Evolutionary conservation across 2,329 filamentous ascomycete species (phyloP), one percentile per base, ranked within the genome.

Genomic region (Beauveria brongniartii): DNA sequence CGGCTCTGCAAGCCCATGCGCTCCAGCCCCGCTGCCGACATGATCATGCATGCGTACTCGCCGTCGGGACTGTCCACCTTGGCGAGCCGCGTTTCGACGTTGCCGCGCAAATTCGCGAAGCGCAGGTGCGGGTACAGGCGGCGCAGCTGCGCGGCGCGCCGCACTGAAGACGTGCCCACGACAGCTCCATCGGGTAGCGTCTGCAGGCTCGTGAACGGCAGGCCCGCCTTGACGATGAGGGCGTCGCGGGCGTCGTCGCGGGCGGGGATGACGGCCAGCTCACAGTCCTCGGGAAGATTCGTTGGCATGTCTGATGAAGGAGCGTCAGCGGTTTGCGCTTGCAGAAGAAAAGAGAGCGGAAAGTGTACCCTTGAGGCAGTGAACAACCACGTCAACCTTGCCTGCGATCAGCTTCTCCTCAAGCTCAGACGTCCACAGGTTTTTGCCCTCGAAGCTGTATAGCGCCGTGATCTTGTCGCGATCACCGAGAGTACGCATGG

Each of bases 341-440:
- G 12, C 2, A 14, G 14, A 5, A 28, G 30, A 20, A 34, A 16
- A 37, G 7, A 20, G 3, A 16, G 48, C 44, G 16, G n/a, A 14
- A 50, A 22, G n/a, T 12, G 8, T 26, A 59, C 57, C 57, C 40
- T 99, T 99, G 72, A 97, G 79, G 64, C 87, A 91, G 77, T 99
- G 94, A 79, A 96, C 90, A 65, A 96, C 88, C 50, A 96, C 75
- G 75, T 96, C 91, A 64, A 96, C 75, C 66, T 89, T 79, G 54
- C 84, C 81, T 26, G 82, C 81, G 55, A 87, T 77, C 57, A 97
- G 81, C 69, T 86, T 80, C n/a, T 87, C 88, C 75, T 99, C 94
- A 55, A 99, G 81, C 77, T 97, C 93, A 67, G 91, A 86, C 8
- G 94, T 99, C 94, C 94, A 99, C 62, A 99, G 78, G 57, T 90